These are phyloP conservation scores for Deinandra increscens DNA, from an alignment of 129 eudicot genomes.

Conservation along the genomic window DNA sequence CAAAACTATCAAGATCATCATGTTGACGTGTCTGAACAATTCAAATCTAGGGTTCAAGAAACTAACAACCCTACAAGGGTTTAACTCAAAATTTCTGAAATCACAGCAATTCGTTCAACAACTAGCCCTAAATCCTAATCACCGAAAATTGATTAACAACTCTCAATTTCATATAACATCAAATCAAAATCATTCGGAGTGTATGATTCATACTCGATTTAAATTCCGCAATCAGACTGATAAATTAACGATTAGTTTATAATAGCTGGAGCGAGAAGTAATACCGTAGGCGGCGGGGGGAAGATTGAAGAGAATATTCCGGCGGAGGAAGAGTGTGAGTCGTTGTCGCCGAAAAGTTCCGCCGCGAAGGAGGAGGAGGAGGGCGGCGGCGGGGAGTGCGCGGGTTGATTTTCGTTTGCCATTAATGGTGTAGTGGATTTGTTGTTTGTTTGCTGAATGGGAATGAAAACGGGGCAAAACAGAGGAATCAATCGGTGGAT, in stretches of 20 bases:
- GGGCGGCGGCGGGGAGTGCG: slow-evolving; percentile 12
- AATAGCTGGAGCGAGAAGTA: background rate
- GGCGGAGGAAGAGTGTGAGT: slow-evolving; percentile 40
- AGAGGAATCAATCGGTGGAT: slow-evolving; percentile 32
- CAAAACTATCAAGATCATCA: too few species aligned
- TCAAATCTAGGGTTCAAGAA: slow-evolving; percentile 19
- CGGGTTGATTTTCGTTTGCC: slow-evolving; percentile 37
- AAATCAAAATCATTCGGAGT: background rate
- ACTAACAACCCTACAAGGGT: slow-evolving; percentile 10
- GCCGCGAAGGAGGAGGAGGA: slow-evolving; percentile 38
- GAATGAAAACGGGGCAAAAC: slow-evolving; percentile 18
- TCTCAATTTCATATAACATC: background rate
- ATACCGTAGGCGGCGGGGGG: slow-evolving; percentile 50
- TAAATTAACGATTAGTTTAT: background rate
- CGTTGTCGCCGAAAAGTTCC: slow-evolving; percentile 49
- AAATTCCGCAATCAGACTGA: background rate
- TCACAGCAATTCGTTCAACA: slow-evolving; percentile 16
- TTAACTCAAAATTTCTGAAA: background rate
- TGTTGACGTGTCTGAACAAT: too few species aligned
- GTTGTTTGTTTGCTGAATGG: slow-evolving; percentile 20
- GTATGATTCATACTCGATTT: background rate
- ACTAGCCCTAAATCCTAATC: slow-evolving; percentile 20
- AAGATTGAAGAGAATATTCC: slow-evolving; percentile 55
- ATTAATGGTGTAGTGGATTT: slow-evolving; percentile 18
- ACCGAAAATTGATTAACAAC: background rate